phyloP scores from a whole-genome alignment of 192 early-diverging fungal species.

The Cetraspora pellucida region DNA sequence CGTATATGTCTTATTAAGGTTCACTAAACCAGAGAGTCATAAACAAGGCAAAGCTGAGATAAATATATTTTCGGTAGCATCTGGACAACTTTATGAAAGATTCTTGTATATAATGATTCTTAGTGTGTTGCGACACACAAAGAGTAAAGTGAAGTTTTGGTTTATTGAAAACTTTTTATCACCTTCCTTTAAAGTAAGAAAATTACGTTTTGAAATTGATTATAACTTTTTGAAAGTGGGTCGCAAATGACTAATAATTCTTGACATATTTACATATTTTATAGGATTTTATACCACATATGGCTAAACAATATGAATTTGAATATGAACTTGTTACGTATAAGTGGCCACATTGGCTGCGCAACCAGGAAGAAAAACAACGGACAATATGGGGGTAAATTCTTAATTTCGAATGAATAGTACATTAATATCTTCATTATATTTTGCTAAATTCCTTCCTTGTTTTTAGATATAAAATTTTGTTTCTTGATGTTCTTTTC shows the following conservation, averaged over 20 bases:
- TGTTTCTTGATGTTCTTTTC: conserved; percentile 98
- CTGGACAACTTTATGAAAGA: conserved; percentile 97
- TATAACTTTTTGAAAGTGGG: neutral
- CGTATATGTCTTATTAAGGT: conserved; percentile 26
- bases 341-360: conserved; percentile 98
- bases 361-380: conserved; percentile 91
- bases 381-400: conserved; percentile 90
- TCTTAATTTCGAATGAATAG: neutral
- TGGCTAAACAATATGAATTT: conserved; percentile 86
- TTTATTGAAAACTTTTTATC: conserved; percentile 98
- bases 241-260: no score
- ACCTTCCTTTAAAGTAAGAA: conserved; percentile 87
- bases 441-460: neutral
- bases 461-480: conserved; percentile 81
- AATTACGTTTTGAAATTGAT: neutral
- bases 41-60: conserved; percentile 60
- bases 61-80: conserved; percentile 98
- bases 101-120: conserved; percentile 98
- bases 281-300: conserved; percentile 83
- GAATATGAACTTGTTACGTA: conserved; percentile 97
- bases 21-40: conserved; percentile 28
- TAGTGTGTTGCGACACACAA: conserved; percentile 84
- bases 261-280: neutral
- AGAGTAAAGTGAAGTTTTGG: conserved; percentile 96
- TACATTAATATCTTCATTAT: no score